phyloP scores from a whole-genome alignment of 2,329 filamentous ascomycete genomes.

The Botryotinia narcissicola region DNA sequence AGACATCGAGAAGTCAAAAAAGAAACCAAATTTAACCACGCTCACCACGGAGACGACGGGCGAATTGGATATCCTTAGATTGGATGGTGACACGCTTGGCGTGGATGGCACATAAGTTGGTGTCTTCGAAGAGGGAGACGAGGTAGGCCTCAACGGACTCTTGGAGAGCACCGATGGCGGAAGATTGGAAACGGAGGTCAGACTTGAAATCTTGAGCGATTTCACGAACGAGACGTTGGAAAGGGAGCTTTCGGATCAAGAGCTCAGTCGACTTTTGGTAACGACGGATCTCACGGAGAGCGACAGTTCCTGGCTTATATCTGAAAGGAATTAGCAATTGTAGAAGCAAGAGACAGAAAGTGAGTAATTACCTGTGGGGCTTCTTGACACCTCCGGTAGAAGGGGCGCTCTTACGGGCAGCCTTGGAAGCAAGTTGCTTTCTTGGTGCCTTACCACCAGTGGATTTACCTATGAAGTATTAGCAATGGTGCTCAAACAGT shows the following conservation, averaged over 20 bases:
- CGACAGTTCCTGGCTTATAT: slow-evolving; percentile 89
- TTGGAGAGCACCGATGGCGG: slow-evolving; percentile 94
- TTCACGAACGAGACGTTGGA: slow-evolving; percentile 96
- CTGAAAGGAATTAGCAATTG: slow-evolving; percentile 50
- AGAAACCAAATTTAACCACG: slow-evolving; percentile 62
- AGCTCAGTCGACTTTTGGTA: slow-evolving; percentile 98
- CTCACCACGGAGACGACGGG: slow-evolving; percentile 91
- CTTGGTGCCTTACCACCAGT: slow-evolving; percentile 75
- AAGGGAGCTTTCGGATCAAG: slow-evolving; percentile 93
- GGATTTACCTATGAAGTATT: slow-evolving; percentile 55
- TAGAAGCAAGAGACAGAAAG: neutral
- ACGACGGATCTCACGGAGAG: slow-evolving; percentile 96
- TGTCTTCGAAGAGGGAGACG: slow-evolving; percentile 96
- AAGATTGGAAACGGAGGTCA: slow-evolving; percentile 95
- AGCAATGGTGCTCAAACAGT: slow-evolving; percentile 26
- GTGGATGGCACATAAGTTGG: slow-evolving; percentile 97
- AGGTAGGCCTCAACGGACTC: slow-evolving; percentile 99
- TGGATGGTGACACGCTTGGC: slow-evolving; percentile 99
- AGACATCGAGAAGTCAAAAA: slow-evolving; percentile 20
- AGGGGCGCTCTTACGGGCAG: slow-evolving; percentile 95
- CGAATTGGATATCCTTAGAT: slow-evolving; percentile 80
- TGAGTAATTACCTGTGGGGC: slow-evolving; percentile 15
- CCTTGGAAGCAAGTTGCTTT: slow-evolving; percentile 98
- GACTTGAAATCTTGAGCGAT: slow-evolving; percentile 96
- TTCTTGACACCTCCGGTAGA: slow-evolving; percentile 61